phyloP scores from a whole-genome alignment of 345 rosid species.

The Brassica carinata region DNA sequence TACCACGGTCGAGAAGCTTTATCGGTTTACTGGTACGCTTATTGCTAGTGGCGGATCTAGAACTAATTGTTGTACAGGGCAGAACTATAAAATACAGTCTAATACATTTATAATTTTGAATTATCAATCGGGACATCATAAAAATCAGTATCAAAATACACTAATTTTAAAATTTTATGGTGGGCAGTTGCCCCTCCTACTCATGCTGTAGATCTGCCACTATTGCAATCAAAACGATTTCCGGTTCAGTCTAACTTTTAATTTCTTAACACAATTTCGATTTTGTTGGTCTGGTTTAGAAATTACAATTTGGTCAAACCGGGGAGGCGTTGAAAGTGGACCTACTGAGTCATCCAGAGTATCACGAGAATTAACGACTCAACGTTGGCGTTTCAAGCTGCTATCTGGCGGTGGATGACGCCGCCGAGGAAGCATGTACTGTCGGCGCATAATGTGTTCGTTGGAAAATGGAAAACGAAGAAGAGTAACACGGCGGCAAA shows the following conservation, averaged over 20 bases:
- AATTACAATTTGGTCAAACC: conserved; percentile 79
- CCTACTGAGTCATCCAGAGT: conserved; percentile 67
- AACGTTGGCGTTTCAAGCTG: conserved; percentile 76
- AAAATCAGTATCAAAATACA: too few species aligned
- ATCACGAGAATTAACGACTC: conserved; percentile 63
- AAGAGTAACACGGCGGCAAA: conserved; percentile 79
- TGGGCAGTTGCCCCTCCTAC: too few species aligned
- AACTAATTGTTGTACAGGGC: too few species aligned
- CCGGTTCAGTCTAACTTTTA: background rate
- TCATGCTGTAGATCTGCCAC: too few species aligned
- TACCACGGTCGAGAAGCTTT: conserved; percentile 84
- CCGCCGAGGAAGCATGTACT: conserved; percentile 74
- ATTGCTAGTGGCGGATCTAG: too few species aligned
- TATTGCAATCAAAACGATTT: background rate
- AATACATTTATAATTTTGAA: too few species aligned
- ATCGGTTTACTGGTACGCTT: conserved; percentile 70
- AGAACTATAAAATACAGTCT: too few species aligned
- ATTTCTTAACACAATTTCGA: background rate
- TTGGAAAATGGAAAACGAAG: conserved; percentile 82
- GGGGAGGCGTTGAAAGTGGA: conserved; percentile 74
- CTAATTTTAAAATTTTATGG: too few species aligned
- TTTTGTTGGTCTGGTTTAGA: conserved; percentile 39
- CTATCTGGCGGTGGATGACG: conserved; percentile 92
- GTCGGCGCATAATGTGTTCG: conserved; percentile 76
- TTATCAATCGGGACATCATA: too few species aligned